Conservation (phyloP, 768 basidiomycete genomes). For the Trametes meyenii region DNA sequence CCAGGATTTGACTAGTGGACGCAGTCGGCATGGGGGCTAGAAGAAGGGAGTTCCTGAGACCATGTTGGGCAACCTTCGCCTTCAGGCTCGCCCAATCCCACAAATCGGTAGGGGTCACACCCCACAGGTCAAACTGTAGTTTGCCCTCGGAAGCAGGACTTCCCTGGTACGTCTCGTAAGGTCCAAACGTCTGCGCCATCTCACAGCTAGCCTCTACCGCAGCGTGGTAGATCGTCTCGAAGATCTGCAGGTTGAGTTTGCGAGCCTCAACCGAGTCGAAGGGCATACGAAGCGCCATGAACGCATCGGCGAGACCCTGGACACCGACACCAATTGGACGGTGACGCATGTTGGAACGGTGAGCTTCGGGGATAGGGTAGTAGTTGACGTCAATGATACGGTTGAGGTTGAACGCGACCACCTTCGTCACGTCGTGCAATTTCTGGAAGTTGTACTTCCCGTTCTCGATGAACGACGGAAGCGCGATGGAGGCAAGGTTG, state of each 20-base stretch:
- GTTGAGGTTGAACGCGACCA: conserved; percentile 92
- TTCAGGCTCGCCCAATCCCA: conserved; percentile 96
- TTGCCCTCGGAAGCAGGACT: conserved; percentile 88
- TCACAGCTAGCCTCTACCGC: conserved; percentile 91
- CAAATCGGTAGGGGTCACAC: conserved; percentile 78
- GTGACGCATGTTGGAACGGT: conserved; percentile 93
- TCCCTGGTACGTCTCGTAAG: conserved; percentile 89
- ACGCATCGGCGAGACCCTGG: conserved; percentile 96
- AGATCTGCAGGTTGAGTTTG: conserved; percentile 91
- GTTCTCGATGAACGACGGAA: conserved; percentile 86
- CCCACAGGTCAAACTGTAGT: conserved; percentile 96
- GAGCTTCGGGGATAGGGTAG: conserved; percentile 92
- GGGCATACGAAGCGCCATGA: conserved; percentile 96
- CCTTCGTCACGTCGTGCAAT: conserved; percentile 91
- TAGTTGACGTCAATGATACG: conserved; percentile 93
- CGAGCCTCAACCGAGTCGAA: conserved; percentile 91
- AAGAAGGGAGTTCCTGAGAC: conserved; percentile 88
- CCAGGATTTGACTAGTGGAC: conserved; percentile 96
- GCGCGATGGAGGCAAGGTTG: conserved; percentile 95
- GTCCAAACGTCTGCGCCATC: conserved; percentile 74
- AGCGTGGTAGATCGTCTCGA: conserved; percentile 98
- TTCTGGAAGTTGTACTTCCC: conserved; percentile 92
- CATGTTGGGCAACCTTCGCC: conserved; percentile 78
- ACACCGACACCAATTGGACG: conserved; percentile 98
- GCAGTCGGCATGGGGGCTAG: conserved; percentile 99